These are phyloP conservation scores for Galerina sulciceps DNA, from an alignment of 768 basidiomycete species.

Conservation along the genomic window DNA sequence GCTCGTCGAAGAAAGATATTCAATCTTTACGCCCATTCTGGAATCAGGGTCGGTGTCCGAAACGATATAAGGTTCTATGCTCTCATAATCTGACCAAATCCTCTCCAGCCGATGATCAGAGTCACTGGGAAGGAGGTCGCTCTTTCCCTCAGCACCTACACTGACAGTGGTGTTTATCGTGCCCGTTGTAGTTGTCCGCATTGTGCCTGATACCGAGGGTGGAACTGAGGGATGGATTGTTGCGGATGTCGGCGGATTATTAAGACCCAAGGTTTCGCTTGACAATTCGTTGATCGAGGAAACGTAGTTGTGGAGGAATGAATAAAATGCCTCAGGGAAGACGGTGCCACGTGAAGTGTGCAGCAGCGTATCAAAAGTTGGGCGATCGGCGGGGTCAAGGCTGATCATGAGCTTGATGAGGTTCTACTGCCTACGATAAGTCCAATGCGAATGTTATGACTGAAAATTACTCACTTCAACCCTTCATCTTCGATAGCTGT, in stretches of 20 bases:
- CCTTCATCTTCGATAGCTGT: slow-evolving; percentile 78
- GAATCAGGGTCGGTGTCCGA: slow-evolving; percentile 50
- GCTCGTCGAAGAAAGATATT: slow-evolving; percentile 49
- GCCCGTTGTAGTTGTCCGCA: slow-evolving; percentile 36
- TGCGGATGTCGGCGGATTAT: slow-evolving; percentile 35
- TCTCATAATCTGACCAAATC: slow-evolving; percentile 87
- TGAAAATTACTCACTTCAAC: slow-evolving; percentile 66
- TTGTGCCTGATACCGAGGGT: slow-evolving; percentile 35
- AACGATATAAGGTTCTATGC: slow-evolving; percentile 71
- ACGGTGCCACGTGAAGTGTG: slow-evolving; percentile 76
- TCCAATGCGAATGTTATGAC: background rate
- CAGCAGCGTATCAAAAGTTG: slow-evolving; percentile 81
- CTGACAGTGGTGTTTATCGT: slow-evolving; percentile 20
- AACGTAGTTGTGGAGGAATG: slow-evolving; percentile 91
- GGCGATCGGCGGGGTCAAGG: slow-evolving; percentile 75
- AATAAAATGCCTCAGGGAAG: slow-evolving; percentile 93
- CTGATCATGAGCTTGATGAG: slow-evolving; percentile 91
- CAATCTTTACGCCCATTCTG: slow-evolving; percentile 55
- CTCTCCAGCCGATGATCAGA: slow-evolving; percentile 86
- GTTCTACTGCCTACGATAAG: slow-evolving; percentile 53
- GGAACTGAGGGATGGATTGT: slow-evolving; percentile 33
- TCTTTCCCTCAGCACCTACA: slow-evolving; percentile 26
- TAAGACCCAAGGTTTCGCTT: slow-evolving; percentile 45
- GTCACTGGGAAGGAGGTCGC: slow-evolving; percentile 66
- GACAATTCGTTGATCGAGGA: slow-evolving; percentile 77